A percentile compares a stretch with the other conserved stretches of the same genome.
These are phyloP conservation scores for Picea sitchensis DNA, from an alignment of 75 land plant species.

Conservation along the genomic window DNA sequence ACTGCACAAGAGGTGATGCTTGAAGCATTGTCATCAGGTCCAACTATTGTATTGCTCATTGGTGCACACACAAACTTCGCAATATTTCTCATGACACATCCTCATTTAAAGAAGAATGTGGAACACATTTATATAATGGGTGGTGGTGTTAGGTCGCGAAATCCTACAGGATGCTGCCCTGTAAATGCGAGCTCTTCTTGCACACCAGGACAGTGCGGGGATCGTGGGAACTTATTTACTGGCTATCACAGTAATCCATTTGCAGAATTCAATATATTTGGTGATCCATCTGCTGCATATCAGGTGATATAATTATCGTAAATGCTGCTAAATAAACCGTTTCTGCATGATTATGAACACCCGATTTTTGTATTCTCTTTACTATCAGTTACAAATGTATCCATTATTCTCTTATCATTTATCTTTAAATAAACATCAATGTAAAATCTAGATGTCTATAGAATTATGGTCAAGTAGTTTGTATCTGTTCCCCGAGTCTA, in stretches of 20 bases:
- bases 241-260: slow-evolving; percentile 54
- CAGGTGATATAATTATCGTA: slow-evolving; percentile 35
- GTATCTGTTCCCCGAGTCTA: too few relatives aligned
- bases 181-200: slow-evolving; percentile 36
- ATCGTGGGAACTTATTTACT: slow-evolving; percentile 70
- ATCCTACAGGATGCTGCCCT: slow-evolving; percentile 77
- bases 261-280: slow-evolving; percentile 83
- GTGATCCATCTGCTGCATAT: slow-evolving; percentile 88
- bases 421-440: too few relatives aligned
- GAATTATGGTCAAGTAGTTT: too few relatives aligned
- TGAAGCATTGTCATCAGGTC: slow-evolving; percentile 58
- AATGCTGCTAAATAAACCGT: too few relatives aligned
- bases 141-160: slow-evolving; percentile 64
- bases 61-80: slow-evolving; percentile 83
- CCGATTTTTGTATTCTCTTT: too few relatives aligned
- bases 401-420: too few relatives aligned
- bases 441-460: too few relatives aligned
- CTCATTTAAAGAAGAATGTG: slow-evolving; percentile 68
- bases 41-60: slow-evolving; percentile 46
- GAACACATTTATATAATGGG: slow-evolving; percentile 82
- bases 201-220: slow-evolving; percentile 55
- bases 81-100: slow-evolving; percentile 69
- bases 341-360: too few relatives aligned
- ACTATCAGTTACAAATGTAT: too few relatives aligned
- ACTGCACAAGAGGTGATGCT: slow-evolving; percentile 76